Percentiles rank a stretch among this genome's conserved stretches.
These are phyloP conservation scores for Rhynchosporium graminicola DNA, from an alignment of 2,329 filamentous ascomycete genomes.

Conservation along the genomic window DNA sequence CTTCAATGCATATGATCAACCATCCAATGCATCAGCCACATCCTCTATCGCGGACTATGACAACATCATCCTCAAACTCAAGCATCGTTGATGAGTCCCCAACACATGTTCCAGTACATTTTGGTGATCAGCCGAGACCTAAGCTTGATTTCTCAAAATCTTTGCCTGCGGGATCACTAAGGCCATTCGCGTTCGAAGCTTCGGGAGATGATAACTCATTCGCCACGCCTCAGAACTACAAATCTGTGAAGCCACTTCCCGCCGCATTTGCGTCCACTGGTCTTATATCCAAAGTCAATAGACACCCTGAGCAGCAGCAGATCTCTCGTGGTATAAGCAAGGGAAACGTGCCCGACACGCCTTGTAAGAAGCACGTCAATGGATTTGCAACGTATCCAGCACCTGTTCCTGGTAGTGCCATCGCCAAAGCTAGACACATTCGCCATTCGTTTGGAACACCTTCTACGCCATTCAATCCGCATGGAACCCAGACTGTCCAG, in stretches of 20 bases:
- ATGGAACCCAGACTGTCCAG: conserved; percentile 48
- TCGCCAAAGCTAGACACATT: conserved; percentile 62
- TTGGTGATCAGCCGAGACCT: conserved; percentile 54
- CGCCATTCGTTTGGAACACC: conserved; percentile 75
- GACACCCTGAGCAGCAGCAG: conserved; percentile 69
- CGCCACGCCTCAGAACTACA: conserved; percentile 76
- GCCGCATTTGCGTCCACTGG: conserved; percentile 93
- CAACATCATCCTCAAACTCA: conserved; percentile 81
- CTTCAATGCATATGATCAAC: conserved; percentile 54
- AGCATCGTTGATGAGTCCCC: conserved; percentile 74
- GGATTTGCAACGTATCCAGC: conserved; percentile 67
- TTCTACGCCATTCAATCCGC: conserved; percentile 77
- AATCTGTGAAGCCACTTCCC: conserved; percentile 72
- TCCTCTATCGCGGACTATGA: conserved; percentile 82
- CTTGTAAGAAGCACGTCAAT: conserved; percentile 82
- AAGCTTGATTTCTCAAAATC: conserved; percentile 70
- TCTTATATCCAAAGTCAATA: conserved; percentile 91
- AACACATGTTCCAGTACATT: conserved; percentile 59
- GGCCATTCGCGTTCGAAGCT: conserved; percentile 45
- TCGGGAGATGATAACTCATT: conserved; percentile 56
- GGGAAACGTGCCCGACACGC: conserved; percentile 84
- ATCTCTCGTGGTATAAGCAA: conserved; percentile 54
- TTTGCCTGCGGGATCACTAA: conserved; percentile 65
- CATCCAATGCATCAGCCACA: conserved; percentile 60
- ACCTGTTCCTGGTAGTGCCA: conserved; percentile 57